Base-by-base conservation (phyloP, 768 basidiomycete species). In the Podaxis sp. region DNA sequence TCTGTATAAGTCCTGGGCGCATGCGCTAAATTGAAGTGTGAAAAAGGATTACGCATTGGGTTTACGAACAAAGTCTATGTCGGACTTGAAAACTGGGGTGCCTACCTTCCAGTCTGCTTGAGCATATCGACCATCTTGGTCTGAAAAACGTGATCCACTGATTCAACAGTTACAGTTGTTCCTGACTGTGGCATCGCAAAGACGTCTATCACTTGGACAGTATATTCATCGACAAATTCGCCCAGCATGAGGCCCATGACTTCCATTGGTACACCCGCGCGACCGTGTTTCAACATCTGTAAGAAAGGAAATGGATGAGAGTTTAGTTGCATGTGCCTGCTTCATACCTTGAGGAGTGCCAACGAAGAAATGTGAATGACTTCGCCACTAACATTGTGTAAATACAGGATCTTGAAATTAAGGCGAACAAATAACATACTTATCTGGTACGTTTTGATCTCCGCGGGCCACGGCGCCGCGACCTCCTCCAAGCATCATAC, bases 101-200 rank as follows among this genome's bases (percentile, higher is more conserved):
- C 89, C 72, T 68, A 94, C 95, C 96, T 80, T 65, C 97, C 97
- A 0, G 97, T 99, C 80, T 99, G 97, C 77, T 99, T 99, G 70
- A 99, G 76, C 96, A 99, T 99, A 60, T 99, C 97, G 56, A 97
- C 79, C 97, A 99, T 99, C 77, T 90, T 98, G 3, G 88, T 89
- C 75, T 99, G 97, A 77, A 99, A 99, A 55, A 99, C 97, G 69
- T 99, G 95, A 76, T 99, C 97, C 1, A 96, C 95, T 8, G 96
- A 96, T 76, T 99, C 96, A 65, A 99, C 96, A 54, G 94, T 95
- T 48, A 98, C 96, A 0, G 94, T 96, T 17, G 96, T 99, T 65
- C 96, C 96, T 15, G 93, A 95, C 70, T 98, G 96, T 52, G 96
- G 96, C 96, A 99, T 98, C 51, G 96, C 96, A 70, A 98, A 99